phyloP scores from a whole-genome alignment of 2,329 filamentous ascomycete species.

The Pseudohalonectria lignicola region DNA sequence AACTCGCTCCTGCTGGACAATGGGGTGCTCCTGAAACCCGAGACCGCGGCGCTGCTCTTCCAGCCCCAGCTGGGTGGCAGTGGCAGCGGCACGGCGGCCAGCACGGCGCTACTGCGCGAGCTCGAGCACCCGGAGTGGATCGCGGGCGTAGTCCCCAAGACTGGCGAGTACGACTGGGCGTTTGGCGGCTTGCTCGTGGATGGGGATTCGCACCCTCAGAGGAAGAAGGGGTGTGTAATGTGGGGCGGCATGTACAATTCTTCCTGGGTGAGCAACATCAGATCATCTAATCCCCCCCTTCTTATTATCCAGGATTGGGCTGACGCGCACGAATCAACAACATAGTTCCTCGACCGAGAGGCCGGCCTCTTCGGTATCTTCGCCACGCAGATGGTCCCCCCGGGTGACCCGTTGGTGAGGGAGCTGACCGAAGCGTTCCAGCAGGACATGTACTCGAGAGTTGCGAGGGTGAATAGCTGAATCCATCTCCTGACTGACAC shows the following conservation, averaged over 20 bases:
- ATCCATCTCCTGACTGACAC: too few species aligned
- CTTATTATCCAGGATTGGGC: too few species aligned
- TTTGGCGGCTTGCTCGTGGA: conserved; percentile 29
- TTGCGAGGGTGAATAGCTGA: conserved; percentile 1
- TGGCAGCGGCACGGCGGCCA: conserved; percentile 6
- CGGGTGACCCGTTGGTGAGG: conserved; percentile 23
- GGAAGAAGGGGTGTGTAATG: conserved; percentile 24
- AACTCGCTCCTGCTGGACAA: conserved; percentile 36
- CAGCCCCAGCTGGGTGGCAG: conserved; percentile 26
- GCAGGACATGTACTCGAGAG: conserved; percentile 24
- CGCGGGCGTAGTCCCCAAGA: conserved; percentile 17
- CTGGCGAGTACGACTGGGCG: conserved; percentile 24
- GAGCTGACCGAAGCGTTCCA: conserved; percentile 24
- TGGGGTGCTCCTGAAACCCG: conserved; percentile 29
- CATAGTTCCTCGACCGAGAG: conserved; percentile 19
- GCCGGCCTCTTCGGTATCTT: conserved; percentile 28
- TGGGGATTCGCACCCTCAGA: conserved; percentile 20
- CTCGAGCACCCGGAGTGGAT: conserved; percentile 15
- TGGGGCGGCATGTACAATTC: conserved; percentile 36
- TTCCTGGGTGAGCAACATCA: conserved; percentile 26
- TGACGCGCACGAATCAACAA: not conserved
- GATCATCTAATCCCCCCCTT: not conserved
- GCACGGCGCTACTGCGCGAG: conserved; percentile 12
- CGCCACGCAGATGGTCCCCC: conserved; percentile 28
- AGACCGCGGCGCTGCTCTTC: conserved; percentile 33